Conservation (phyloP, 306 rosid species). For the Bauhinia variegata region DNA sequence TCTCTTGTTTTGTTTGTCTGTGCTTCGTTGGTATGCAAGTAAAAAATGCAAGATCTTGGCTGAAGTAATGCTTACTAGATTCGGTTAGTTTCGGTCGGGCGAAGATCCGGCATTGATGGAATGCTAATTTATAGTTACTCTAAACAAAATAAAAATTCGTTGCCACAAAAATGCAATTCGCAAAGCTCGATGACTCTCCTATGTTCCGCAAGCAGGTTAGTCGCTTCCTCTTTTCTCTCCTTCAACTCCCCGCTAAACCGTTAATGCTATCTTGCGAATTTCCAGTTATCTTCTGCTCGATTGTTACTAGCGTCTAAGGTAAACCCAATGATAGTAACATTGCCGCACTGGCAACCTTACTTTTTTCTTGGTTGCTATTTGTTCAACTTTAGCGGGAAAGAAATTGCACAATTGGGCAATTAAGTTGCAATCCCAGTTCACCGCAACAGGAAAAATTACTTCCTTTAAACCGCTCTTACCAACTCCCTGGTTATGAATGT, state of each 20-base stretch:
- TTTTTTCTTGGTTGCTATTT: no score
- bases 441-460: no score
- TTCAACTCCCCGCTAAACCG: neutral
- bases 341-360: no score
- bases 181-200: conserved; percentile 99
- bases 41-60: conserved; percentile 49
- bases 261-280: no score
- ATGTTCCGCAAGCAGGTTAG: conserved; percentile 99
- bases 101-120: conserved; percentile 47
- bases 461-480: no score
- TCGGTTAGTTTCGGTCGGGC: conserved; percentile 25
- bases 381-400: no score
- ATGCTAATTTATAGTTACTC: conserved; percentile 27
- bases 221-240: conserved; percentile 1
- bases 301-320: no score
- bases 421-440: no score
- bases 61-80: conserved; percentile 23
- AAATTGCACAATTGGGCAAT: no score
- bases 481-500: no score
- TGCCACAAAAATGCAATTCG: conserved; percentile 76
- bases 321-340: no score
- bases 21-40: conserved; percentile 8
- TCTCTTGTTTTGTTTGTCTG: conserved; percentile 23
- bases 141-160: conserved; percentile 11
- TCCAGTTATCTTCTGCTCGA: neutral